Evolutionary conservation across 169 alveolate genomes (phyloP).

Genomic region (Cryptosporidium andersoni): DNA sequence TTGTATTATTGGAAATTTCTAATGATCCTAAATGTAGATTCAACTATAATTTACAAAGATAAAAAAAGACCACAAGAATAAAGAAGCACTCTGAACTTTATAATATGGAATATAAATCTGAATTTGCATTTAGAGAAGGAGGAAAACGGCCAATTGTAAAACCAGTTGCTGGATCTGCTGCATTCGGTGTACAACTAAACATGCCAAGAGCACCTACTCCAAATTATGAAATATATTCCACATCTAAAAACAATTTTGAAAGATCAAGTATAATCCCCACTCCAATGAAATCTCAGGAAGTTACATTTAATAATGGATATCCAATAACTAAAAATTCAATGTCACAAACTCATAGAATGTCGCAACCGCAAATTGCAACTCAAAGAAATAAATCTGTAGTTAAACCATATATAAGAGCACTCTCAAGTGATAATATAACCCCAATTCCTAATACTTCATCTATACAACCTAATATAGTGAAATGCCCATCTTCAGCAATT

Average conservation of each 20-base stretch:
- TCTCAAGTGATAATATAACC: neutral
- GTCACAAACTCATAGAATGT: no score
- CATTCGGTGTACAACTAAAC: neutral
- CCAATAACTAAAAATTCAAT: no score
- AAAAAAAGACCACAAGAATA: no score
- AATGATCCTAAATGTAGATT: no score
- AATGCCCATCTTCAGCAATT: neutral
- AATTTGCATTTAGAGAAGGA: constrained; percentile 46
- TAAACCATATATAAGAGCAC: neutral
- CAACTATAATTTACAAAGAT: no score
- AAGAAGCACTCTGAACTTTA: neutral
- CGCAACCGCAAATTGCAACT: no score
- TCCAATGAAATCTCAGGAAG: no score
- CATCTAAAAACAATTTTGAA: neutral
- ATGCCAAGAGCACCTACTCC: constrained; percentile 62
- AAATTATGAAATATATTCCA: neutral
- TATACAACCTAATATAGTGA: constrained; percentile 3
- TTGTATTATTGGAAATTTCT: no score
- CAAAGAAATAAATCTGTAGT: no score
- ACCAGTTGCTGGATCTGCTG: constrained; percentile 16
- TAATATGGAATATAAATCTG: constrained; percentile 40
- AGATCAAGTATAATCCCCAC: neutral
- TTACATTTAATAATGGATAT: no score
- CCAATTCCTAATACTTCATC: constrained; percentile 12
- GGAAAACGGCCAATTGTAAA: constrained; percentile 54